Conservation (phyloP, 2,329 filamentous ascomycete genomes). For the Cordyceps cateniannulata region DNA sequence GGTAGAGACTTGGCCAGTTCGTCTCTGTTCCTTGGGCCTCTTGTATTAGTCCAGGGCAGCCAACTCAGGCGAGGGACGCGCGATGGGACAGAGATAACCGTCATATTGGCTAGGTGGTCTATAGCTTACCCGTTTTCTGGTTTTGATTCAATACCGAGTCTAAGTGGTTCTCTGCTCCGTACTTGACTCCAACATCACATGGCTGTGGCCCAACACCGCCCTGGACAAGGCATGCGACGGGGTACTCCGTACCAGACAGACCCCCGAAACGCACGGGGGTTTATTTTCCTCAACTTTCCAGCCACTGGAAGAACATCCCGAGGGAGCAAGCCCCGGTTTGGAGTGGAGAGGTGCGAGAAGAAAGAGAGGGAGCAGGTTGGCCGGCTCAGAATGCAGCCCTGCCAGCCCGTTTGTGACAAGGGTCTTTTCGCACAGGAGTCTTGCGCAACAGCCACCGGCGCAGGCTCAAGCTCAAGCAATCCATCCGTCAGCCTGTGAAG, state of each 20-base stretch:
- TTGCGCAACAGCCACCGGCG: constrained; percentile 8
- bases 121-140: background rate
- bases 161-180: background rate
- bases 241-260: background rate
- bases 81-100: background rate
- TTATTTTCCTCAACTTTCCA: no score
- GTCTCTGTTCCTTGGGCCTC: background rate
- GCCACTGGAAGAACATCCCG: no score
- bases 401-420: background rate
- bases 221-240: background rate
- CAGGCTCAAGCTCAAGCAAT: constrained; percentile 4
- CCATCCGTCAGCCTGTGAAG: background rate
- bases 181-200: background rate
- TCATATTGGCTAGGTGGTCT: background rate
- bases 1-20: no score
- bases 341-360: background rate
- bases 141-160: background rate
- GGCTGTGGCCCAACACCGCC: background rate
- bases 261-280: no score
- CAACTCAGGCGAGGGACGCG: background rate
- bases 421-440: background rate
- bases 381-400: constrained; percentile 9
- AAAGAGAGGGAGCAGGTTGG: background rate
- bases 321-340: background rate
- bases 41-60: background rate